Evolutionary conservation across 495 filamentous ascomycete species (phyloP).

Genomic region (Hyaloscypha finlandica): DNA sequence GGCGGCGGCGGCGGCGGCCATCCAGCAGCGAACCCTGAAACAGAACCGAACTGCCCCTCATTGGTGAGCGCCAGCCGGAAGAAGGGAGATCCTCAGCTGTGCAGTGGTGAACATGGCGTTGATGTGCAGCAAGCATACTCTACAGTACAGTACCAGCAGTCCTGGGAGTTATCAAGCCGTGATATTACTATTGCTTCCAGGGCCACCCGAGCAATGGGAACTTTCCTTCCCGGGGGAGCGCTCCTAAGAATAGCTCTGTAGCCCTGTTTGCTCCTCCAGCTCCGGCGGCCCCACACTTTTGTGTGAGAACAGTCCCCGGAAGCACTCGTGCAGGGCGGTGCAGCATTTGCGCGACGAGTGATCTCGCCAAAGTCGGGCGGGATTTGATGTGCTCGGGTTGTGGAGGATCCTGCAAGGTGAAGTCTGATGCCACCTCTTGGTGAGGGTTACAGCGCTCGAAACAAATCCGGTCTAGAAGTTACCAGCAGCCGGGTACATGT

Average conservation of each 20-base stretch:
- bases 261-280: background rate
- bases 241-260: background rate
- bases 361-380: background rate
- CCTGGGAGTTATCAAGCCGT: background rate
- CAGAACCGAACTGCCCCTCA: background rate
- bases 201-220: background rate
- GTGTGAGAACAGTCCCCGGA: too few species aligned
- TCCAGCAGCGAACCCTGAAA: background rate
- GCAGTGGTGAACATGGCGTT: background rate
- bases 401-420: too few species aligned
- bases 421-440: background rate
- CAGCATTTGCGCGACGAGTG: too few species aligned
- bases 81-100: background rate
- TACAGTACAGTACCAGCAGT: too few species aligned
- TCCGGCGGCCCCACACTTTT: background rate
- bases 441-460: background rate
- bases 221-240: background rate
- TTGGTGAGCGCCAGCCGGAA: background rate
- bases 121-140: too few species aligned
- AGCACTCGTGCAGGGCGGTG: too few species aligned
- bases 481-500: background rate
- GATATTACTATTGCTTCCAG: background rate
- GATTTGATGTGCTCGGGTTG: background rate
- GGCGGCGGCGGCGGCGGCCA: background rate
- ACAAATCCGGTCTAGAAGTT: background rate